Conservation (phyloP, 805 yeast genomes). For the Alloascoidea africana region DNA sequence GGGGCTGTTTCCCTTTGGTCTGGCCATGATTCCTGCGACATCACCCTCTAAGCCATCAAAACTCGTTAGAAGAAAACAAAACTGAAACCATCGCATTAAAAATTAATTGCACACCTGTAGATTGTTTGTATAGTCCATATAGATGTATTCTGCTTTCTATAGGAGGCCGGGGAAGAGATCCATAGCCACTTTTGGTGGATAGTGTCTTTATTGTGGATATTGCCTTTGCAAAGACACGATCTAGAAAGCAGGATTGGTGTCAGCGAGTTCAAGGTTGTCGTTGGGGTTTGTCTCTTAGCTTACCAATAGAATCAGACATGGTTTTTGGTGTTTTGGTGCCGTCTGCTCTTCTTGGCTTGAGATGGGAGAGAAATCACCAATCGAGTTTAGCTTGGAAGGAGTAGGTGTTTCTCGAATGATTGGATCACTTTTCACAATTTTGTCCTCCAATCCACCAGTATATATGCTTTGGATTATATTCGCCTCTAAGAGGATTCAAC, state of each 20-base stretch:
- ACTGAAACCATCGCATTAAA: too few relatives aligned
- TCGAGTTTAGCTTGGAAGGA: too few relatives aligned
- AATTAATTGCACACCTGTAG: constrained; percentile 42
- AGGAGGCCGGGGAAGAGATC: constrained; percentile 64
- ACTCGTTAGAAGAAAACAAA: background rate
- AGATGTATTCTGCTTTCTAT: constrained; percentile 49
- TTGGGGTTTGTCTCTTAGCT: too few relatives aligned
- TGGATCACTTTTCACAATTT: too few relatives aligned
- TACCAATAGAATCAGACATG: background rate
- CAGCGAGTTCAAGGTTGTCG: too few relatives aligned
- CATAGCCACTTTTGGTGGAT: constrained; percentile 46
- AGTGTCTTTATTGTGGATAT: constrained; percentile 64
- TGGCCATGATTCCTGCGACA: constrained; percentile 48
- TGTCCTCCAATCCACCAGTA: too few relatives aligned
- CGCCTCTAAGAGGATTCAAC: too few relatives aligned
- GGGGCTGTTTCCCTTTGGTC: constrained; percentile 44
- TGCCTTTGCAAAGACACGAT: constrained; percentile 72
- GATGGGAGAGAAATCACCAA: too few relatives aligned
- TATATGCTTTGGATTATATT: too few relatives aligned
- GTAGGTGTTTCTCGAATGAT: too few relatives aligned
- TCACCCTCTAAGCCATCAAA: constrained; percentile 41
- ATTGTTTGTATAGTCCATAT: constrained; percentile 78
- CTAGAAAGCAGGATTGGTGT: too few relatives aligned
- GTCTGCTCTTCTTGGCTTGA: too few relatives aligned
- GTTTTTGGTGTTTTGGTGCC: background rate